Conservation (phyloP, 2,329 filamentous ascomycete genomes). For the Aspergillus pseudonomiae region DNA sequence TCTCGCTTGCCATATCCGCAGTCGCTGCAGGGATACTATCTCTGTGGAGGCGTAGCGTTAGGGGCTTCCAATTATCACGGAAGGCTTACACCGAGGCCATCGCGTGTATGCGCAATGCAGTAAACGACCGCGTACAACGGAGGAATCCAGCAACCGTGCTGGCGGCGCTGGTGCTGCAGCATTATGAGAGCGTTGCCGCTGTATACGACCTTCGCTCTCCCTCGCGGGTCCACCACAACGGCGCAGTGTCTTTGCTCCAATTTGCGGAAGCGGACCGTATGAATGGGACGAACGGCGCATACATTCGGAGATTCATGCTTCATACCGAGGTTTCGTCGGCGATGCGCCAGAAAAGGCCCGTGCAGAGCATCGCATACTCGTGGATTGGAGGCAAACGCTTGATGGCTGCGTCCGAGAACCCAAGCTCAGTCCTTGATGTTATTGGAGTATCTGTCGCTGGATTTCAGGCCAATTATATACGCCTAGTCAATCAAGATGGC, state of each 20-base stretch:
- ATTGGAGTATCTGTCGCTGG: not conserved
- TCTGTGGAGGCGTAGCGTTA: not conserved
- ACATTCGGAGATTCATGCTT: conserved; percentile 21
- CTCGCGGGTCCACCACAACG: conserved; percentile 20
- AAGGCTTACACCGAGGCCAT: not conserved
- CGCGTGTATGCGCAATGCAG: not conserved
- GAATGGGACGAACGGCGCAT: conserved; percentile 10
- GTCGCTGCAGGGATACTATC: conserved; percentile 12
- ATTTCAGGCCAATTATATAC: not conserved
- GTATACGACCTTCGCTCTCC: conserved; percentile 19
- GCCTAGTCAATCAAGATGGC: not conserved
- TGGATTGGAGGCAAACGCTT: conserved; percentile 13
- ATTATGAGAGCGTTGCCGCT: conserved; percentile 23
- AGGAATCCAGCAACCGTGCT: conserved; percentile 15
- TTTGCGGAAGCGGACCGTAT: conserved; percentile 11
- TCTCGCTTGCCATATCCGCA: conserved; percentile 22
- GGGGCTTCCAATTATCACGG: not conserved
- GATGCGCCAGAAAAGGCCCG: conserved; percentile 20
- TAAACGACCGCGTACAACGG: conserved; percentile 11
- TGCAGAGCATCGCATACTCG: conserved; percentile 14
- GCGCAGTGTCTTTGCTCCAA: conserved; percentile 20
- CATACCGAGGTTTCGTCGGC: conserved; percentile 23
- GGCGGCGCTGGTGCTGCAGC: conserved; percentile 21
- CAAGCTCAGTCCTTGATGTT: not conserved
- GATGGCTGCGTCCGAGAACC: not conserved